These are phyloP conservation scores for Somion occarium DNA, from an alignment of 1,284 basidiomycete species.

Conservation along the genomic window DNA sequence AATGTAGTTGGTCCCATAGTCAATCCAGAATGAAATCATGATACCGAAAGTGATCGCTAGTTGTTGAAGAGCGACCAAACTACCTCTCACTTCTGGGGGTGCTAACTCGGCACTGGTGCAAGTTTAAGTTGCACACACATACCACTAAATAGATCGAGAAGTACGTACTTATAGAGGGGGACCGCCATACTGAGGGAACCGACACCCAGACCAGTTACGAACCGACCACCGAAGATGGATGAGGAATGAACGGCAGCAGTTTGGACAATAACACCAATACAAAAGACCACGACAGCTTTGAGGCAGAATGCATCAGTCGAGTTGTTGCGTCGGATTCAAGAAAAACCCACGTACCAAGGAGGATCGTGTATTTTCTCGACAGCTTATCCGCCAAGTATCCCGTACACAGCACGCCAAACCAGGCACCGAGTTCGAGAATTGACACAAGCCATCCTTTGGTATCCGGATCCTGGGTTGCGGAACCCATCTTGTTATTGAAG, in stretches of 20 bases:
- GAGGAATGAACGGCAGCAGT: conserved; percentile 47
- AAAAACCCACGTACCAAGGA: conserved; percentile 41
- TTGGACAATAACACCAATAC: conserved; percentile 66
- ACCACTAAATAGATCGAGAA: conserved; percentile 16
- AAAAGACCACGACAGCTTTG: conserved; percentile 60
- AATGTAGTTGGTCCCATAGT: conserved; percentile 72
- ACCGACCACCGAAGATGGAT: conserved; percentile 71
- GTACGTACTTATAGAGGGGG: conserved; percentile 65
- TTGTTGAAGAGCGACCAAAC: conserved; percentile 79
- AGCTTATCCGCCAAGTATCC: conserved; percentile 69
- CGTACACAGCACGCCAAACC: conserved; percentile 66
- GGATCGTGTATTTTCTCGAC: conserved; percentile 68
- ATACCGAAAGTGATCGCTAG: conserved; percentile 75
- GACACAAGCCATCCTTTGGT: conserved; percentile 68
- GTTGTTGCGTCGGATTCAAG: background rate
- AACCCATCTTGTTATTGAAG: conserved; percentile 51
- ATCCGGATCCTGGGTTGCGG: conserved; percentile 42
- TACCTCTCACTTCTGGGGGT: conserved; percentile 79
- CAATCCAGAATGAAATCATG: conserved; percentile 77
- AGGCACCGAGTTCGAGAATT: conserved; percentile 67
- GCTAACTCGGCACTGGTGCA: conserved; percentile 53
- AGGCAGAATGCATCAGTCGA: conserved; percentile 5
- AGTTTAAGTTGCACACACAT: conserved; percentile 1
- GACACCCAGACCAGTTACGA: conserved; percentile 73
- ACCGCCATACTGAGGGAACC: conserved; percentile 74